Evolutionary conservation across 306 rosid species (phyloP).

Genomic region (Urtica urens): DNA sequence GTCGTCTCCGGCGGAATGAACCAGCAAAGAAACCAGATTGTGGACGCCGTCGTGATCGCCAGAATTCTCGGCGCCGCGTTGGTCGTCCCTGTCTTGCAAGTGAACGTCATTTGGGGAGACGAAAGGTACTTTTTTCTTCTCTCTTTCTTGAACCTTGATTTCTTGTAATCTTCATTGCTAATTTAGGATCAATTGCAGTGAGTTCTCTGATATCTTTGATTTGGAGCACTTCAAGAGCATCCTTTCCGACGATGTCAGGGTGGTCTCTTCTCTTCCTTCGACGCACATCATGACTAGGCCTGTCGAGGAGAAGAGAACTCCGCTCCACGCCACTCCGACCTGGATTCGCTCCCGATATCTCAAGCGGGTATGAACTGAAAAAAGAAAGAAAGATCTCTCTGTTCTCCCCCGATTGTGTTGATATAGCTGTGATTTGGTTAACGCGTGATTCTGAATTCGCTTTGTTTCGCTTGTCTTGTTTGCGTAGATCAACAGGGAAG

Average conservation of each 20-base stretch:
- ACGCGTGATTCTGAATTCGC: not conserved
- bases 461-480: conserved; percentile 8
- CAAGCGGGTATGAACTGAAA: conserved; percentile 45
- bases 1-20: conserved; percentile 97
- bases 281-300: conserved; percentile 75
- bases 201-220: conserved; percentile 89
- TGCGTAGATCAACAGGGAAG: conserved; percentile 80
- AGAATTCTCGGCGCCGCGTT: conserved; percentile 93
- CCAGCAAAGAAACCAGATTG: conserved; percentile 97
- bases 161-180: not conserved
- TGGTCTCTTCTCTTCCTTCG: conserved; percentile 85
- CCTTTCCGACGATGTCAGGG: conserved; percentile 59
- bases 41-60: conserved; percentile 94
- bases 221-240: conserved; percentile 80
- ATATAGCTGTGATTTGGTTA: not conserved
- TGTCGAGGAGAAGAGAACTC: conserved; percentile 65
- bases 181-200: conserved; percentile 36
- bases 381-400: conserved; percentile 12
- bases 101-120: conserved; percentile 95
- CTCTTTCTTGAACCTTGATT: not conserved
- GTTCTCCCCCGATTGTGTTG: too few relatives aligned
- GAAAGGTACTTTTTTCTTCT: conserved; percentile 45
- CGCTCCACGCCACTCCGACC: conserved; percentile 60
- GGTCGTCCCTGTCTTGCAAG: conserved; percentile 93
- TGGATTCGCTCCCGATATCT: conserved; percentile 82